Evolutionary conservation across 495 filamentous ascomycete genomes (phyloP), one percentile per base, ranked within the genome.

Genomic region (Stereocaulon alpinum): DNA sequence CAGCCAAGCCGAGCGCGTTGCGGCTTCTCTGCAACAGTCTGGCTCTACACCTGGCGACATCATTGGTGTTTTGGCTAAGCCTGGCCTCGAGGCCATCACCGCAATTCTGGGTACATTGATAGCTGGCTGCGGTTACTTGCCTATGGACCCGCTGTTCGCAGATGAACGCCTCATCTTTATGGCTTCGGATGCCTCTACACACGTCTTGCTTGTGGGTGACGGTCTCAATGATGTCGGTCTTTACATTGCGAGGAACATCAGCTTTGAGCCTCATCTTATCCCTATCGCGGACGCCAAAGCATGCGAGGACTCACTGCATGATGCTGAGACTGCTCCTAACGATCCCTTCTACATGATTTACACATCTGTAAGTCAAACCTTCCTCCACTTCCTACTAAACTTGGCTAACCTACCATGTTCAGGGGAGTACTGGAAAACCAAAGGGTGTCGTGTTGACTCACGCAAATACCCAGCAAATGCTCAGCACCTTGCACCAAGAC

Each of bases 101-200:
- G 76, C 82, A 0, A 84, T 92, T 27, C 73, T 94, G 24, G 89
- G 84, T 0, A 77, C 86, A 18, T 65, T 87, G 4, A 91, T 92
- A 60, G 71, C 79, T 14, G 87, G 87, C 10, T 84, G 82, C 56
- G 88, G 84, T 34, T 89, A 92, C 68, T 68, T 92, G 47, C 86
- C 87, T 0, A 71, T 93, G 15, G 75, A 83, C 1, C 81, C 86
- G 12, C 79, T 74, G n/a, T 67, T 67, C 51, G 65, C 65, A 5
- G 56, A 22, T 3, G 66, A 63, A 4, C 60, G 67, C 9, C 61
- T 69, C 6, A 41, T 44, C 12, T 65, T 63, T 55, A 69, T 69
- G 67, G 62, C 56, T 14, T 43, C 54, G 12, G 63, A 67, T 34
- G 43, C 64, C 24, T 52, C 42, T 11, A 51, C 61, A 44, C 54